Evolutionary conservation across 1,284 basidiomycete species (phyloP), one percentile per base, ranked within the genome.

Genomic region (Ganoderma leucocontextum): DNA sequence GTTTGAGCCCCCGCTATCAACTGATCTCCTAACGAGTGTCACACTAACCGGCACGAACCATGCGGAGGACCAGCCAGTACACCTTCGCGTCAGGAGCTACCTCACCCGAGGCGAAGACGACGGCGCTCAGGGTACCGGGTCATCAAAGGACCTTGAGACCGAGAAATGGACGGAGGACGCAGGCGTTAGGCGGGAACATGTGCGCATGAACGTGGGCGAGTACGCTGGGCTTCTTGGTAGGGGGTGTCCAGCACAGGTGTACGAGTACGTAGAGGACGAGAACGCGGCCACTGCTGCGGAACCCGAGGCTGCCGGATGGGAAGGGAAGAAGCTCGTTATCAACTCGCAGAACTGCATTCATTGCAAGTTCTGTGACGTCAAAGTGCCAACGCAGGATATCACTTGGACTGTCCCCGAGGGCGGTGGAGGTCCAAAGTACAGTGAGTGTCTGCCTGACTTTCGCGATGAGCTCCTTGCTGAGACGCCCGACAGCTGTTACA

Each of bases 311-410:
- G 90, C 85, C 62, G 84, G 86, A 0, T 91, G 88, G 86, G 82
- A 82, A 36, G 96, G 96, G 19, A 95, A 95, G 82, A 96, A 95
- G 82, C 85, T 99, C 68, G 92, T 98, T 22, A 99, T 99, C 81
- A 99, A 99, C 82, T 95, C 95, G 13, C 97, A 98, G 86, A 95
- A 95, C 74, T 95, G 94, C 78, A 95, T 95, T 49, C 94, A 98
- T 79, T 98, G 96, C 85, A 97, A 98, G 81, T 85, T 97, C 53
- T 98, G 96, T 79, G 95, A 96, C 72, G 91, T 98, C 82, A 97
- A 98, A 80, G 93, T 93, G 2, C 95, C 95, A 0, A 95, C 94
- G 1, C 94, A 97, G 79, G 96, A 97, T 79, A 97, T 98, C 72
- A 94, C 91, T 33, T 98, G 96, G 96, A 94, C 92, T 0, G 95